These are phyloP conservation scores for Neurospora crassa DNA, from an alignment of 2,329 filamentous ascomycete genomes.

Conservation along the genomic window DNA sequence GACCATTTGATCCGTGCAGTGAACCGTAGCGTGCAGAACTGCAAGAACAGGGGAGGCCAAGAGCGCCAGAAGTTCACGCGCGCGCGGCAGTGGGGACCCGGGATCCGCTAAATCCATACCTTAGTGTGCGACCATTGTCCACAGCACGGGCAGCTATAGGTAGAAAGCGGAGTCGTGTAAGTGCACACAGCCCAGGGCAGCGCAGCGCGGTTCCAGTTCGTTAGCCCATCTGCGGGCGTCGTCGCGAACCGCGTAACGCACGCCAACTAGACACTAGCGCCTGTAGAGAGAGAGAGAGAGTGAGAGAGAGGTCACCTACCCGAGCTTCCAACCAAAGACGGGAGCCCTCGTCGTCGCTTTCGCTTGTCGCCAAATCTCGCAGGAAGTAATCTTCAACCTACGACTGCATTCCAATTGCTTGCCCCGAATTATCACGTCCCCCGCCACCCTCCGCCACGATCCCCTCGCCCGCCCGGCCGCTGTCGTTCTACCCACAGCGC, in stretches of 20 bases:
- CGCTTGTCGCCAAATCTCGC: slow-evolving; percentile 12
- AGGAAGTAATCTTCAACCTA: slow-evolving; percentile 2
- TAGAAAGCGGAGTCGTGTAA: background rate
- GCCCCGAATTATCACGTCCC: background rate
- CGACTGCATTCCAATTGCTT: slow-evolving; percentile 8
- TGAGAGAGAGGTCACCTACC: slow-evolving; percentile 3
- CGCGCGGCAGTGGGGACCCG: background rate
- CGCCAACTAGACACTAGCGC: background rate
- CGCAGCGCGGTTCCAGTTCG: background rate
- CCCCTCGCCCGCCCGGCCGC: slow-evolving; percentile 3
- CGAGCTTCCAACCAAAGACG: slow-evolving; percentile 5
- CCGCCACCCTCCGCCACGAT: background rate
- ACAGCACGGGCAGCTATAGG: background rate
- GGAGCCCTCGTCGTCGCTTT: slow-evolving; percentile 5
- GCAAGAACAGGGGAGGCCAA: slow-evolving; percentile 1
- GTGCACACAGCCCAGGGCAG: background rate
- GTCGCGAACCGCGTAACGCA: slow-evolving; percentile 18
- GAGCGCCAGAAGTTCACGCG: slow-evolving; percentile 1
- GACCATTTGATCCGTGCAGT: slow-evolving; percentile 5
- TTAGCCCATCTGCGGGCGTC: slow-evolving; percentile 9
- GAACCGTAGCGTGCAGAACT: background rate
- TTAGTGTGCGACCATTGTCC: background rate
- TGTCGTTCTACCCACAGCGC: slow-evolving; percentile 4
- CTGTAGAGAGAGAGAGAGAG: too few relatives aligned
- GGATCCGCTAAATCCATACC: background rate